Conservation (phyloP, 352 stramenopile species). For the Aphanomyces euteiches region DNA sequence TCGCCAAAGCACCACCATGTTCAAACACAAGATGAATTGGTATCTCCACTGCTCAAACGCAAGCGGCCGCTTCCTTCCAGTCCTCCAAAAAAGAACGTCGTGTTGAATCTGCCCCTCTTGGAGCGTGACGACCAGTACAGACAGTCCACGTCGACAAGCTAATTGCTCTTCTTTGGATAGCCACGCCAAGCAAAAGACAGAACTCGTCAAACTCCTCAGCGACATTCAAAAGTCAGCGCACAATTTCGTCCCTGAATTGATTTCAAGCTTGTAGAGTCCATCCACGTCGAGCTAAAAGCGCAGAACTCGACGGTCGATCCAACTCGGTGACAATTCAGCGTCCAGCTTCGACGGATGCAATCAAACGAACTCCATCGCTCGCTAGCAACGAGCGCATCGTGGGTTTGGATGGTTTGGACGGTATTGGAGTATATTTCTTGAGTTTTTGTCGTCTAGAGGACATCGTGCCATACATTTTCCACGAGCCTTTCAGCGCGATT, state of each 20-base stretch:
- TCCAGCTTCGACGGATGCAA: conserved; percentile 6
- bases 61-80: neutral
- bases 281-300: conserved; percentile 12
- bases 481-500: conserved; percentile 13
- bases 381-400: neutral
- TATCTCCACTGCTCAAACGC: conserved; percentile 13
- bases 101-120: conserved; percentile 20
- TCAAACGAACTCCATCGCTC: neutral
- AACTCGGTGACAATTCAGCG: neutral
- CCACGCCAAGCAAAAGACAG: conserved; percentile 11
- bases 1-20: neutral
- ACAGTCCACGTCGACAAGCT: neutral
- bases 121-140: conserved; percentile 8
- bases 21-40: neutral
- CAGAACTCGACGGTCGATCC: neutral
- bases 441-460: conserved; percentile 1
- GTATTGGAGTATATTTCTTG: neutral
- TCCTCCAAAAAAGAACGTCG: neutral
- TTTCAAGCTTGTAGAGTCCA: neutral
- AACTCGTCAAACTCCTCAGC: conserved; percentile 7
- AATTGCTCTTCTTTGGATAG: conserved; percentile 6
- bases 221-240: conserved; percentile 26
- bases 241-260: no score
- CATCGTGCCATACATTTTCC: conserved; percentile 24
- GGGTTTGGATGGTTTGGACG: neutral